Percentiles rank a stretch among this genome's conserved stretches.
These are phyloP conservation scores for Candida pini DNA, from an alignment of 805 yeast species.

Conservation along the genomic window DNA sequence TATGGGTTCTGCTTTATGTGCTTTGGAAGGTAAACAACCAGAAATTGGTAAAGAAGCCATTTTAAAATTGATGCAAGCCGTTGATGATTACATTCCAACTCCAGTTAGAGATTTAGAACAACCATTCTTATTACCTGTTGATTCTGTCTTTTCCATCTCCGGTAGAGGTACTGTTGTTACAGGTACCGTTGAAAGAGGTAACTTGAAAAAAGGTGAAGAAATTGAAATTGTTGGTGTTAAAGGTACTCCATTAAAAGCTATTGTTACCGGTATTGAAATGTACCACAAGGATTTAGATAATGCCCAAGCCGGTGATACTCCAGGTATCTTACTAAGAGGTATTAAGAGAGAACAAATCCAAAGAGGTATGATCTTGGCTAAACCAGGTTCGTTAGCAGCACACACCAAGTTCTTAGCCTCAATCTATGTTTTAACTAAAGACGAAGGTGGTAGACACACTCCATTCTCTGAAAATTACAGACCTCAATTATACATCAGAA, in stretches of 20 bases:
- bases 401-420: slow-evolving; percentile 94
- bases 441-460: slow-evolving; percentile 99
- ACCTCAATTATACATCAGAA: slow-evolving; percentile 96
- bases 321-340: slow-evolving; percentile 97
- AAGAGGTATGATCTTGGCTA: slow-evolving; percentile 97
- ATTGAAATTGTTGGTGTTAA: slow-evolving; percentile 93
- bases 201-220: slow-evolving; percentile 97
- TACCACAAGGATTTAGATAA: slow-evolving; percentile 97
- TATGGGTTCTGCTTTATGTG: slow-evolving; percentile 98
- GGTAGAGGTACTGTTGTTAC: slow-evolving; percentile 99
- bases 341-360: slow-evolving; percentile 93
- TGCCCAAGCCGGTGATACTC: slow-evolving; percentile 99
- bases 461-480: slow-evolving; percentile 96
- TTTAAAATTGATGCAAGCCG: slow-evolving; percentile 78
- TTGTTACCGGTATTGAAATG: slow-evolving; percentile 98
- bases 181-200: slow-evolving; percentile 98
- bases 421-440: slow-evolving; percentile 85
- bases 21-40: slow-evolving; percentile 80
- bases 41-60: slow-evolving; percentile 91
- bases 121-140: slow-evolving; percentile 95
- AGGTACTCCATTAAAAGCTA: slow-evolving; percentile 82
- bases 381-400: slow-evolving; percentile 87
- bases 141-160: slow-evolving; percentile 94
- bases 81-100: slow-evolving; percentile 93
- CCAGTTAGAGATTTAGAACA: slow-evolving; percentile 94